Base-by-base conservation (phyloP, 495 filamentous ascomycete species). In the Sporormia fimetaria region DNA sequence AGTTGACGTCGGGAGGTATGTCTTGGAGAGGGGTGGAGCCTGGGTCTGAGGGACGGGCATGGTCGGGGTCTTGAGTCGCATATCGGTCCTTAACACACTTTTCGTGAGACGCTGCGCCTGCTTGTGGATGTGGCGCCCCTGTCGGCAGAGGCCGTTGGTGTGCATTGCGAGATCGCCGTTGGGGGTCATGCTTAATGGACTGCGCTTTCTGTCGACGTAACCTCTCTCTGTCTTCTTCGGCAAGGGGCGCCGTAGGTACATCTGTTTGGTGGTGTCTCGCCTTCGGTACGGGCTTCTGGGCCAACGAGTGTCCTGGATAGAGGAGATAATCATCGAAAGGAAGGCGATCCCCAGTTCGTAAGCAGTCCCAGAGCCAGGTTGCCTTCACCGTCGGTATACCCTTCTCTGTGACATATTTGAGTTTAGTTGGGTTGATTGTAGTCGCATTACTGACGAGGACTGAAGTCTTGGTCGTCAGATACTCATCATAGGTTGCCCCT, bases 331-430 rank as follows among this genome's bases (percentile, higher is more conserved):
- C 26, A n/a, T 49, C 61, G 30, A 75, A 73, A 10, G 67, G 55
- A 34, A 73, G 66, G 47, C 56, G 67, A 40, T 67, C 61, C n/a
- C 71, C 70, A 24, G 51, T 55, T 33, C 64, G 60, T n/a, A 95
- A 74, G 50, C 80, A 88, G 33, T 76, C 72, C 75, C 80, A 86
- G 2, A 98, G 65, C 90, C 90, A 98, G 10, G 76, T 74, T 3
- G 70, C 70, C 4, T 68, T 74, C 14, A 96, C 81, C 1, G 85
- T 75, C 17, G 86, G 81, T 6, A 95, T 77, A 9, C 70, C 69
- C 67, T 85, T 83, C 44, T 73, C 65, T 17, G 69, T 44, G 0
- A 87, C 82, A 60, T 82, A 75, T 9, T 77, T 68, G 10, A 90
- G 64, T 54, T 98, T 98, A 44, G 88, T 80, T 26, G 71, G 67